These are phyloP conservation scores for Trypanosoma rangeli DNA, from an alignment of 208 protist species.

Conservation along the genomic window DNA sequence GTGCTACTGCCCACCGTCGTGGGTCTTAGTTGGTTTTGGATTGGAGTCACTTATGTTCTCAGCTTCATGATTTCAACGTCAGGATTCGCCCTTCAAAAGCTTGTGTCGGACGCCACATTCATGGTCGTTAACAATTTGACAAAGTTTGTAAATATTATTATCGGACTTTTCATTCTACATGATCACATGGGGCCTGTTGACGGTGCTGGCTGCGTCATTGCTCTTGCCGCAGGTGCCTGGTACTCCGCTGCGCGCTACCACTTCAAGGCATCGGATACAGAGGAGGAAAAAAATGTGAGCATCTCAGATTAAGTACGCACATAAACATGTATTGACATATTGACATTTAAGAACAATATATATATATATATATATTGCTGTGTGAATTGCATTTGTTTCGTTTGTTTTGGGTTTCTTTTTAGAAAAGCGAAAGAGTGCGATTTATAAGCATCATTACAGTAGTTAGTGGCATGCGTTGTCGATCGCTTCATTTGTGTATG, in stretches of 20 bases:
- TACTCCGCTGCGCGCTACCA: slow-evolving; percentile 26
- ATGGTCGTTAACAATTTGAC: slow-evolving; percentile 42
- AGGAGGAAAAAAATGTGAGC: slow-evolving; percentile 5
- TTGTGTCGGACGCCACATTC: slow-evolving; percentile 41
- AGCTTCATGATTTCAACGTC: slow-evolving; percentile 43
- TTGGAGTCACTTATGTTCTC: slow-evolving; percentile 28
- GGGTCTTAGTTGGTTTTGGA: slow-evolving; percentile 29
- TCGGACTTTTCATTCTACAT: slow-evolving; percentile 35
- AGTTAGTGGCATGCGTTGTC: too few species aligned
- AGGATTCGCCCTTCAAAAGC: slow-evolving; percentile 42
- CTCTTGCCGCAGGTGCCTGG: slow-evolving; percentile 31
- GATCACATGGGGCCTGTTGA: slow-evolving; percentile 24
- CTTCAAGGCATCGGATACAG: slow-evolving; percentile 7
- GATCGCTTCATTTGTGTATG: too few species aligned
- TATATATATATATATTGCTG: not conserved
- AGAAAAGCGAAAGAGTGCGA: not conserved
- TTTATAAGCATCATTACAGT: too few species aligned
- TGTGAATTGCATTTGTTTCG: not conserved
- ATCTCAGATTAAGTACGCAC: not conserved
- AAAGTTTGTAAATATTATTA: slow-evolving; percentile 43
- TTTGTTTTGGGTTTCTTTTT: not conserved
- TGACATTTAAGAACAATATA: too few species aligned
- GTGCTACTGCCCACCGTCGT: slow-evolving; percentile 6
- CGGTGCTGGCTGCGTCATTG: slow-evolving; percentile 28
- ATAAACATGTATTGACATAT: not conserved